phyloP scores from a whole-genome alignment of 768 basidiomycete species.

The Boletus insuetus region DNA sequence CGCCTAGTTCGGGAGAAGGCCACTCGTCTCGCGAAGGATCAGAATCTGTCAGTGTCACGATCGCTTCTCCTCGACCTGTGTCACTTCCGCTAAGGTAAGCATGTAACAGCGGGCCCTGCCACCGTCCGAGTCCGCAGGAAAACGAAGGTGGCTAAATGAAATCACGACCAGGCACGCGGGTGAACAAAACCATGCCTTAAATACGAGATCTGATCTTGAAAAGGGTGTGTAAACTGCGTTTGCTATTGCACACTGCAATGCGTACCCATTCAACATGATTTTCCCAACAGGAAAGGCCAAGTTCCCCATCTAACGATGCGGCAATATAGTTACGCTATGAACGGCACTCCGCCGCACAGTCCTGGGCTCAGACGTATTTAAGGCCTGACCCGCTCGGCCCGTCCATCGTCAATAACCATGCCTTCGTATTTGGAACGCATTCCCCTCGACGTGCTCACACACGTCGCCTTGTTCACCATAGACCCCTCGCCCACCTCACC shows the following conservation, averaged over 20 bases:
- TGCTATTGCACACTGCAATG: constrained; percentile 29
- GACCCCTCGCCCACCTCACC: constrained; percentile 37
- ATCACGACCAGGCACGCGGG: constrained; percentile 33
- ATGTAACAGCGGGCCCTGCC: constrained; percentile 14
- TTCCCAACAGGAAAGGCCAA: constrained; percentile 36
- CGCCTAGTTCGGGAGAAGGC: constrained; percentile 11
- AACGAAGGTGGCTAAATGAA: constrained; percentile 37
- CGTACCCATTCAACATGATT: constrained; percentile 27
- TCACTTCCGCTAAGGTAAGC: constrained; percentile 15
- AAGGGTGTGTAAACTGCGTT: constrained; percentile 27
- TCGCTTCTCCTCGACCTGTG: constrained; percentile 28
- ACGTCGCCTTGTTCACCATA: constrained; percentile 49
- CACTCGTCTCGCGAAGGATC: constrained; percentile 7
- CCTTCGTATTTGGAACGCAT: constrained; percentile 44
- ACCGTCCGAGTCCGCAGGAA: constrained; percentile 25
- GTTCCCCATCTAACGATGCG: constrained; percentile 32
- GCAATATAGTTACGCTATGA: constrained; percentile 34
- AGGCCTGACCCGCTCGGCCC: constrained; percentile 7
- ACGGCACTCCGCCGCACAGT: constrained; percentile 32
- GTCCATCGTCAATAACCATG: constrained; percentile 36
- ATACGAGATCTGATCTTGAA: constrained; percentile 34
- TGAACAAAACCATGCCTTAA: constrained; percentile 28
- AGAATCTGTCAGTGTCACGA: constrained; percentile 13
- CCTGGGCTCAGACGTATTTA: constrained; percentile 24
- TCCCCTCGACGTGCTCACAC: constrained; percentile 55